Evolutionary conservation across 768 basidiomycete genomes (phyloP), one percentile per base, ranked within the genome.

Genomic region (Boletus sp.): DNA sequence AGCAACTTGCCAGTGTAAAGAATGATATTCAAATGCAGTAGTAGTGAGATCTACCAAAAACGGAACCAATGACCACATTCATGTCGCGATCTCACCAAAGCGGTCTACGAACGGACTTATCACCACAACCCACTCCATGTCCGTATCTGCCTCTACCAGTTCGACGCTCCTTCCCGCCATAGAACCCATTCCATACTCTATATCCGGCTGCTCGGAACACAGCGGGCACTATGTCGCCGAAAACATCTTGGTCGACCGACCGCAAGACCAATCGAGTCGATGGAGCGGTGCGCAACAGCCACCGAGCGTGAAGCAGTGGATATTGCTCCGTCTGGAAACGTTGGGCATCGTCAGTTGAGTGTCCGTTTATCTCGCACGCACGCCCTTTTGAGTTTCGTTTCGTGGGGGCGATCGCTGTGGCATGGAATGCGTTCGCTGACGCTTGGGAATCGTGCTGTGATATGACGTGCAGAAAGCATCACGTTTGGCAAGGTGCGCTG

Each of bases 401-500:
- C 5, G 24, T 24, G 40, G 33, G n/a, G 47, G 28, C 14, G 20
- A 29, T 56, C 35, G 46, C 5, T 52, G 37, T 35, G n/a, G n/a
- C 24, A 36, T 47, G n/a, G 20, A 32, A 17, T 6, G 20, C 12
- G 12, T 50, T 41, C 14, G 20, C 53, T 65, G 55, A 67, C 47
- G 4, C 52, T 57, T 58, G 48, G 35, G 24, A 15, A 14, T 40
- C 0, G 24, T 24, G 24, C 24, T 24, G 24, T 37, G 33, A 28
- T 55, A 8, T 29, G 47, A 12, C 29, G 11, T 46, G 17, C 47
- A 91, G 90, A 84, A 67, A 83, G 75, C 52, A 83, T 92, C 61
- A 90, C 84, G 11, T 92, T 92, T 71, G 90, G 91, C 64, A 92
- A 92, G 81, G 90, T 90, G 53, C 41, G 71, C 61, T 32, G 18